phyloP scores from a whole-genome alignment of 1,139 yeast species.

The Geotrichum cucujoidarum region DNA sequence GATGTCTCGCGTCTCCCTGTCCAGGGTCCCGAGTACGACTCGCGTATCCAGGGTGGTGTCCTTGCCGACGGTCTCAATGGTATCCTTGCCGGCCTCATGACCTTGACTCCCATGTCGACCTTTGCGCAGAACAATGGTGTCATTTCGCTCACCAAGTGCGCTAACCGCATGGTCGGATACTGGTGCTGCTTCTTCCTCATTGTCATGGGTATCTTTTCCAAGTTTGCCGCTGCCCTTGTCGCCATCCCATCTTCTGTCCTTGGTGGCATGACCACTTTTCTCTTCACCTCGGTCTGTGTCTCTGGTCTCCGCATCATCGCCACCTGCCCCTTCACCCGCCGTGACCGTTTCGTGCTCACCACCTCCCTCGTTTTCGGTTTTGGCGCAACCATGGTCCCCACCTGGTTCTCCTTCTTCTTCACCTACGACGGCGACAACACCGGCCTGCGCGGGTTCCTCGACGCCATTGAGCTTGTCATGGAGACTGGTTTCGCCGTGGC shows the following conservation, averaged over 20 bases:
- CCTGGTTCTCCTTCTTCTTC: constrained; percentile 72
- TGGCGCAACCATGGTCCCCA: constrained; percentile 69
- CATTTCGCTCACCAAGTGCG: constrained; percentile 84
- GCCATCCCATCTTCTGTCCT: constrained; percentile 79
- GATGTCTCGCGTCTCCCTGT: constrained; percentile 83
- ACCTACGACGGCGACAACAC: constrained; percentile 67
- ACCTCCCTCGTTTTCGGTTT: constrained; percentile 71
- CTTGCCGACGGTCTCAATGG: constrained; percentile 75
- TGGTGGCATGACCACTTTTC: constrained; percentile 90
- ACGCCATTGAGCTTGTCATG: constrained; percentile 78
- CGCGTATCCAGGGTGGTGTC: constrained; percentile 87
- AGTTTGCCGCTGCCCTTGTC: constrained; percentile 84
- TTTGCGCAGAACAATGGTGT: constrained; percentile 96
- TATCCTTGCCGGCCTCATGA: constrained; percentile 58
- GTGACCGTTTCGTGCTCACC: constrained; percentile 81
- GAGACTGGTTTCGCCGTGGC: constrained; percentile 84
- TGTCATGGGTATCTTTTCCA: constrained; percentile 81
- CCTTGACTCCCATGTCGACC: constrained; percentile 78
- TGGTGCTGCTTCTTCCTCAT: constrained; percentile 82
- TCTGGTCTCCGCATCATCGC: constrained; percentile 82
- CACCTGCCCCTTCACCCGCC: constrained; percentile 69
- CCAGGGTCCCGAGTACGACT: constrained; percentile 73
- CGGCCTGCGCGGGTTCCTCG: constrained; percentile 62
- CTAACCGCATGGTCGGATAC: constrained; percentile 78
- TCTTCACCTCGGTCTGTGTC: constrained; percentile 83